Evolutionary conservation across 169 alveolate species (phyloP).

Genomic region (Eimeria necatrix): DNA sequence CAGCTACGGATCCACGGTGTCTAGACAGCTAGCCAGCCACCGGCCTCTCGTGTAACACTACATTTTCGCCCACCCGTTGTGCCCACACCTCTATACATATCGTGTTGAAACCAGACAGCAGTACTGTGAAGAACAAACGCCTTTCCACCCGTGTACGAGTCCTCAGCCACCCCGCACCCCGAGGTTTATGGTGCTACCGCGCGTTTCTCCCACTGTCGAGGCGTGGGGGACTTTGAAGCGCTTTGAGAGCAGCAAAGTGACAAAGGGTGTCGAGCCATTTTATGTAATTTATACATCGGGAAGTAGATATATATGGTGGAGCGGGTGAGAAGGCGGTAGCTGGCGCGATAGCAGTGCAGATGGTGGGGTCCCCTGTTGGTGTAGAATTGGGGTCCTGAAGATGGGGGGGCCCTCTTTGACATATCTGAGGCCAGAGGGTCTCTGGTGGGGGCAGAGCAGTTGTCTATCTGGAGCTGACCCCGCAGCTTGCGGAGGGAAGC

Average conservation of each 20-base stretch:
- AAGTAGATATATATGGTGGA: background rate
- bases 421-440: no score
- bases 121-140: no score
- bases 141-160: no score
- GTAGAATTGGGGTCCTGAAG: background rate
- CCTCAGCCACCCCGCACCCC: no score
- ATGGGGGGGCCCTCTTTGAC: background rate
- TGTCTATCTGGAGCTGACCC: no score
- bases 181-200: background rate
- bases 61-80: background rate
- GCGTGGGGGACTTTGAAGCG: background rate
- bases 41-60: background rate
- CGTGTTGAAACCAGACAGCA: no score
- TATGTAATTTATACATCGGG: background rate
- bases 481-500: no score
- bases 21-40: slow-evolving; percentile 35
- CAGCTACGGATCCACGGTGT: slow-evolving; percentile 96
- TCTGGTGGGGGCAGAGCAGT: no score
- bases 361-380: background rate
- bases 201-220: background rate
- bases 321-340: background rate
- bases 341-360: background rate
- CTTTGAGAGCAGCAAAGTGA: background rate
- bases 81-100: no score
- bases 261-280: background rate